A percentile compares a stretch with the other conserved stretches of the same genome.
phyloP scores from a whole-genome alignment of 2,329 filamentous ascomycete species.

The Dothidotthia symphoricarpi region DNA sequence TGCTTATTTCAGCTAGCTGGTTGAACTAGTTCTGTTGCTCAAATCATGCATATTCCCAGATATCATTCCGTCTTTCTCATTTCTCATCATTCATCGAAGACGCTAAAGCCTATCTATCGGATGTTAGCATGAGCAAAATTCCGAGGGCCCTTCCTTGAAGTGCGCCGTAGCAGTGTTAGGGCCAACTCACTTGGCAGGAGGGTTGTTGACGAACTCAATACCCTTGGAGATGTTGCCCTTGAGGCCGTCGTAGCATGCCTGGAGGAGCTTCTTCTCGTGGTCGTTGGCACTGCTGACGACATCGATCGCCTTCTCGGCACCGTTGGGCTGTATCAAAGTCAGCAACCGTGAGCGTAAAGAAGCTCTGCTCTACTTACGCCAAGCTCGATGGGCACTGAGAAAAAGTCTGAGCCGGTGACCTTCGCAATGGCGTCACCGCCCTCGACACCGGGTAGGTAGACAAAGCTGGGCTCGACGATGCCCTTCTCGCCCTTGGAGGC shows the following conservation, averaged over 20 bases:
- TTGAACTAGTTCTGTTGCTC: slow-evolving; percentile 2
- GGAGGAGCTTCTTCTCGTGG: slow-evolving; percentile 84
- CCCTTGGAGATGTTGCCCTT: slow-evolving; percentile 95
- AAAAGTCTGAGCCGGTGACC: slow-evolving; percentile 82
- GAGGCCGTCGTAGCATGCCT: slow-evolving; percentile 71
- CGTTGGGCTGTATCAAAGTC: slow-evolving; percentile 61
- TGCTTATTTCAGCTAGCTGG: slow-evolving; percentile 3
- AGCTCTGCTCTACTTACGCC: slow-evolving; percentile 65
- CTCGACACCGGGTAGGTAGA: slow-evolving; percentile 87
- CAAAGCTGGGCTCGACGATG: slow-evolving; percentile 89
- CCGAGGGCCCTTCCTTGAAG: no score
- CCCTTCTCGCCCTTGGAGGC: slow-evolving; percentile 86
- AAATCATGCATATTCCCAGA: slow-evolving; percentile 9
- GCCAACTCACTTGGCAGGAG: slow-evolving; percentile 52
- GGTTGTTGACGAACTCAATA: slow-evolving; percentile 82
- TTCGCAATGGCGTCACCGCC: slow-evolving; percentile 85
- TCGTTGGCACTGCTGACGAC: slow-evolving; percentile 74
- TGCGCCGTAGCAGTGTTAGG: neutral
- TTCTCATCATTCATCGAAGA: slow-evolving; percentile 11
- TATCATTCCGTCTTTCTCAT: slow-evolving; percentile 7
- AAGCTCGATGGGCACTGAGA: slow-evolving; percentile 93
- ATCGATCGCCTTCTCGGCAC: slow-evolving; percentile 82
- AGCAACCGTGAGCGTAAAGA: slow-evolving; percentile 5
- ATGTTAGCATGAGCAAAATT: slow-evolving; percentile 9
- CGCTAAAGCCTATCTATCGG: slow-evolving; percentile 21